These are phyloP conservation scores for Mychonastes homosphaera DNA, from an alignment of 139 green algal species.

Conservation along the genomic window DNA sequence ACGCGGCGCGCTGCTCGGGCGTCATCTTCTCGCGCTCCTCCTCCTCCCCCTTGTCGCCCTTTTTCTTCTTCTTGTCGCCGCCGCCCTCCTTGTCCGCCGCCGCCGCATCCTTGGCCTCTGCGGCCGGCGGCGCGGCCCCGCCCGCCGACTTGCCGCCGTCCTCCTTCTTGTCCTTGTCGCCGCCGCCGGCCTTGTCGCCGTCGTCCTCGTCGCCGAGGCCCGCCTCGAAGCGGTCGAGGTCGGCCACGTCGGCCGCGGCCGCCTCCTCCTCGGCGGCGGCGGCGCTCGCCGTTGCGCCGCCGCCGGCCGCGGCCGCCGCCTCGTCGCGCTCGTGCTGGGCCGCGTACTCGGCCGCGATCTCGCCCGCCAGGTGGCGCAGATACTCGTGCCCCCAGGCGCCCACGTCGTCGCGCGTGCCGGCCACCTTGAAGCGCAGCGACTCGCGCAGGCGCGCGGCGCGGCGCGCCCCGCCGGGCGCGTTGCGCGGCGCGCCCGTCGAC, in stretches of 20 bases:
- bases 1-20: neutral
- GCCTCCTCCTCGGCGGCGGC: no score
- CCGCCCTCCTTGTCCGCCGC: neutral
- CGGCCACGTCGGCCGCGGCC: no score
- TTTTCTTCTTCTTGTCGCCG: neutral
- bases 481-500: slow-evolving; percentile 70
- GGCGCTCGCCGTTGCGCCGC: neutral
- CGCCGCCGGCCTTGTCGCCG: no score
- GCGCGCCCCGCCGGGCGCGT: no score
- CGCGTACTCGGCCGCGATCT: slow-evolving; percentile 71
- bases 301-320: neutral
- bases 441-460: slow-evolving; percentile 55
- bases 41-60: slow-evolving; percentile 6
- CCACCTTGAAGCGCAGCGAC: slow-evolving; percentile 74
- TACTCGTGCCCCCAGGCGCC: slow-evolving; percentile 94
- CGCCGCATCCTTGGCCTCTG: no score
- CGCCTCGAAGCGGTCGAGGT: no score
- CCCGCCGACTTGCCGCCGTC: no score
- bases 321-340: slow-evolving; percentile 22
- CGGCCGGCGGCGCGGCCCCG: no score
- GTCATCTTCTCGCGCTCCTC: slow-evolving; percentile 8
- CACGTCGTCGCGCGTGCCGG: slow-evolving; percentile 18
- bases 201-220: no score
- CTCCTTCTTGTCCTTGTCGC: no score
- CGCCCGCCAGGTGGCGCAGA: slow-evolving; percentile 83